These are phyloP conservation scores for Aspergillus brasiliensis DNA, from an alignment of 2,329 filamentous ascomycete species.

Conservation along the genomic window DNA sequence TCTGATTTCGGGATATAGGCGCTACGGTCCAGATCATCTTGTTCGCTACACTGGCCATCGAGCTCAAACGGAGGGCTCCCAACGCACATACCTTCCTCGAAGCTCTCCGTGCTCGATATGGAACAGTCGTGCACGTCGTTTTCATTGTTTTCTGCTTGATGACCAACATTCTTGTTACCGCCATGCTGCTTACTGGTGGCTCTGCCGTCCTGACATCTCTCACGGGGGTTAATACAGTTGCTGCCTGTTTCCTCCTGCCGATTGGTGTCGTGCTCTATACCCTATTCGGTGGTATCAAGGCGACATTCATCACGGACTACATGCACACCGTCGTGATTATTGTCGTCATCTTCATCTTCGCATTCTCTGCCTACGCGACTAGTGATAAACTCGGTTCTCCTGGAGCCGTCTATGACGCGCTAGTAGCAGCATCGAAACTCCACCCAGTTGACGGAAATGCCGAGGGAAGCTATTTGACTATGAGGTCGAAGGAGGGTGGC, in stretches of 20 bases:
- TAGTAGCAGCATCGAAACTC: conserved; percentile 66
- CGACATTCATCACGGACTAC: conserved; percentile 83
- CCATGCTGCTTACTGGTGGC: conserved; percentile 85
- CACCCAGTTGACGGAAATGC: conserved; percentile 81
- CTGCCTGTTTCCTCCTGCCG: conserved; percentile 81
- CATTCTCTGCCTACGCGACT: conserved; percentile 78
- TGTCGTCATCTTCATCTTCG: conserved; percentile 82
- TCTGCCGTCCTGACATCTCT: conserved; percentile 71
- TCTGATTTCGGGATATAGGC: conserved; percentile 40
- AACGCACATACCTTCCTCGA: conserved; percentile 87
- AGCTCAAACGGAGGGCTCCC: conserved; percentile 81
- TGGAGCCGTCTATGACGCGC: conserved; percentile 72
- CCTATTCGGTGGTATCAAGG: conserved; percentile 74
- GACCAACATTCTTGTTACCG: conserved; percentile 84
- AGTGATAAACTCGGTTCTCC: conserved; percentile 74
- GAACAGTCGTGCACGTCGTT: conserved; percentile 69
- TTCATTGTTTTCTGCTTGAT: conserved; percentile 81
- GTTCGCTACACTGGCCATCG: conserved; percentile 87
- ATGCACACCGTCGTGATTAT: conserved; percentile 75
- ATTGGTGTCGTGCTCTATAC: conserved; percentile 82
- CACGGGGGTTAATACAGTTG: conserved; percentile 74
- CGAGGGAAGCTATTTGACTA: conserved; percentile 81
- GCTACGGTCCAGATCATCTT: conserved; percentile 85
- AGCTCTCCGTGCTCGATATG: conserved; percentile 79
- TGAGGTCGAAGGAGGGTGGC: conserved; percentile 76